Percentiles rank a stretch among this genome's conserved stretches.
These are phyloP conservation scores for Naegleria fowleri DNA, from an alignment of 208 protist genomes.

Conservation along the genomic window DNA sequence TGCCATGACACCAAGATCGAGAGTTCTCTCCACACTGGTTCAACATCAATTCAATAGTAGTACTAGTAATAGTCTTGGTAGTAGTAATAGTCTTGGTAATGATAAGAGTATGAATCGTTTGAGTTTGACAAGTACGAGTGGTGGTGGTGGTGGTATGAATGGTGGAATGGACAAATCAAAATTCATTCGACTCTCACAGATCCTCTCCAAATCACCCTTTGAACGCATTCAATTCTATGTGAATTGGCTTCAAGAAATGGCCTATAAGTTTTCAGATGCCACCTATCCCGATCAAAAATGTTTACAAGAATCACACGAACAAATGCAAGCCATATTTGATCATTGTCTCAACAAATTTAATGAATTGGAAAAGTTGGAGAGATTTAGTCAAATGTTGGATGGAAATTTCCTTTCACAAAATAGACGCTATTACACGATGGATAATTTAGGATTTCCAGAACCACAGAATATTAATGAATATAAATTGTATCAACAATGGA, in stretches of 20 bases:
- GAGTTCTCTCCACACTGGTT: too few relatives aligned
- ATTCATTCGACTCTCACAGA: background rate
- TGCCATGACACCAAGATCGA: background rate
- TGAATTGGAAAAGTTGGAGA: background rate
- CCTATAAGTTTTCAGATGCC: background rate
- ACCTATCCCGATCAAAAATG: background rate
- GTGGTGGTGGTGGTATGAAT: too few relatives aligned
- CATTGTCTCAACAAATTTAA: conserved; percentile 1
- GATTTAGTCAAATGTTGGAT: background rate
- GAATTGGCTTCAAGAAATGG: background rate
- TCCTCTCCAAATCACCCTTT: background rate
- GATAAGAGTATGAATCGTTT: too few relatives aligned
- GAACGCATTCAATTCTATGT: background rate
- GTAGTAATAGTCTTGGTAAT: too few relatives aligned
- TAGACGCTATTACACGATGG: background rate
- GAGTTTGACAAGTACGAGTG: too few relatives aligned
- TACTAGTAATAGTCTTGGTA: too few relatives aligned
- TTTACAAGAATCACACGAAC: background rate
- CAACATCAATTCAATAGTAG: too few relatives aligned
- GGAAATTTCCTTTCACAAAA: background rate
- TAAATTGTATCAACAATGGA: background rate
- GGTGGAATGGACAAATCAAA: too few relatives aligned
- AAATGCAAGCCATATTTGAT: background rate
- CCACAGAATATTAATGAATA: background rate
- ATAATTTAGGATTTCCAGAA: conserved; percentile 16